Percentiles rank a stretch among this genome's conserved stretches.
Conservation (phyloP, 306 rosid genomes). For the Cicer arietinum region DNA sequence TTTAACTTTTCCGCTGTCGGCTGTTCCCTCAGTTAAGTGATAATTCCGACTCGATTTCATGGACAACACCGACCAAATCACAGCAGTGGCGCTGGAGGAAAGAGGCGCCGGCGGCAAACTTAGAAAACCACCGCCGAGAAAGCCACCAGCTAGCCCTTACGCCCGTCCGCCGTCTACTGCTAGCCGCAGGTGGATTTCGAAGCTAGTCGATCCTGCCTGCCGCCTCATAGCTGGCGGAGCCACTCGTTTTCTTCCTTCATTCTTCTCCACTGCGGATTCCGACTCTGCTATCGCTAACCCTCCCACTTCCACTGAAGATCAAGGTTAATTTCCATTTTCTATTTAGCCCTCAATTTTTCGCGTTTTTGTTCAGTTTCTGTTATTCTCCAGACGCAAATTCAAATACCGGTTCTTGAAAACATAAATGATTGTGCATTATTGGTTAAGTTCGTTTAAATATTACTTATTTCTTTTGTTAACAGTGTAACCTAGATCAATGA, state of each 20-base stretch:
- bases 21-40: not conserved
- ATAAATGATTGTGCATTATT: not conserved
- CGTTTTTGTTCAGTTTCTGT: not conserved
- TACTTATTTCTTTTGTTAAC: not conserved
- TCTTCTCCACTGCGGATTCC: slow-evolving; percentile 50
- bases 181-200: slow-evolving; percentile 68
- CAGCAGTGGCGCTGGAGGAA: not conserved
- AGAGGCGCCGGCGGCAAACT: slow-evolving; percentile 53
- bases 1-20: slow-evolving; percentile 18
- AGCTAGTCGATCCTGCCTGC: slow-evolving; percentile 80
- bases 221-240: slow-evolving; percentile 74
- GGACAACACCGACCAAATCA: slow-evolving; percentile 35
- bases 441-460: not conserved
- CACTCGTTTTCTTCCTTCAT: slow-evolving; percentile 61
- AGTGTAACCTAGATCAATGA: not conserved
- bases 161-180: slow-evolving; percentile 31
- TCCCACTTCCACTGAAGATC: slow-evolving; percentile 28
- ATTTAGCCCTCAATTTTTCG: slow-evolving; percentile 5
- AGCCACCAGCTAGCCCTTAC: slow-evolving; percentile 43
- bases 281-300: slow-evolving; percentile 41
- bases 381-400: not conserved
- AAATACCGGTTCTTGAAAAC: not conserved
- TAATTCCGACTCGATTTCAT: slow-evolving; percentile 5
- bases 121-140: slow-evolving; percentile 51
- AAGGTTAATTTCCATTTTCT: slow-evolving; percentile 44